Base-by-base conservation (phyloP, 2,329 filamentous ascomycete genomes). In the Torrubiella hemipterigena region DNA sequence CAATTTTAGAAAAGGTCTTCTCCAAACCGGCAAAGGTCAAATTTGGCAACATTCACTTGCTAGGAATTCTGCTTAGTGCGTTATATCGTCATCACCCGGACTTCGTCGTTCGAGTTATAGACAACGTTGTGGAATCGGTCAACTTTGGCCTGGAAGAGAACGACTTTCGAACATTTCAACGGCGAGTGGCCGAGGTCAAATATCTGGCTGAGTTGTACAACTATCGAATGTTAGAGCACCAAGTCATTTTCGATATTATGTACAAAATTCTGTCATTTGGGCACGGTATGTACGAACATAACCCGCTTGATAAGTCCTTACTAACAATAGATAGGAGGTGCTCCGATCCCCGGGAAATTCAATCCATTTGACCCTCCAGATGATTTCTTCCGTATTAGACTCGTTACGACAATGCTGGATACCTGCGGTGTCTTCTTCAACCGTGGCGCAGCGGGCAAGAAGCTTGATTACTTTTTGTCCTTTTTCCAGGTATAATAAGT, bases 351-450 rank as follows among this genome's bases (percentile, higher is more conserved):
- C 13, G 86, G 83, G 17, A 73, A 73, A 29, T 62, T 81, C 35
- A 93, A 82, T 44, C 67, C 73, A 1, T 70, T 95, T 33, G 91
- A 98, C 51, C 64, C 84, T 38, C 84, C 86, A 0, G 91, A 96
- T 50, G 93, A 98, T 49, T 96, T 82, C 58, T 98, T 98, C 58
- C 82, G 91, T 31, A 87, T 96, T 48, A 84, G 91, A 9, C 67
- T 98, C 21, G 78, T 93, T 18, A 82, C 86, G 41, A 93, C 81
- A 11, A 67, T 98, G 29, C 69, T 98, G 5, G 93, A 98, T 56
- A 95, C 87, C 1, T 96, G 89, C 43, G 91, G 93, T 33, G 80
- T 93, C 54, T 98, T 89, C 60, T 98, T 95, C 47, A 91, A 91
- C 54, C 81, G 89, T 45, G 91, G 93, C 7, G 77, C 81, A 26